A percentile compares a stretch with the other conserved stretches of the same genome.
These are phyloP conservation scores for Suillus cothurnatus DNA, from an alignment of 768 basidiomycete genomes.

Conservation along the genomic window DNA sequence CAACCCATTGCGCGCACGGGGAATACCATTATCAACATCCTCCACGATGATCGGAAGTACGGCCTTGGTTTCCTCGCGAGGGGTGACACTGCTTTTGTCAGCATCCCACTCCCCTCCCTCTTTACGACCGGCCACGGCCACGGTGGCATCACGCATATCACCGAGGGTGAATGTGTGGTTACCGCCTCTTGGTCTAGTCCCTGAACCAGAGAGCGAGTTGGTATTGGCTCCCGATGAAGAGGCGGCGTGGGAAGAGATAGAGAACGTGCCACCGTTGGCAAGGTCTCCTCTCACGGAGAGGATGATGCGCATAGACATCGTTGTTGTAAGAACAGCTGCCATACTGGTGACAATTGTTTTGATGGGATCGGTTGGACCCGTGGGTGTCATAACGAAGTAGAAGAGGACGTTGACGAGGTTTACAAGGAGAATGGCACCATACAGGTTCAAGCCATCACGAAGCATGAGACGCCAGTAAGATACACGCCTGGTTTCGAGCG, in stretches of 20 bases:
- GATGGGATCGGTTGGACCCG: slow-evolving; percentile 62
- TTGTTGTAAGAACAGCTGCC: slow-evolving; percentile 84
- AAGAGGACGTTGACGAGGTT: slow-evolving; percentile 85
- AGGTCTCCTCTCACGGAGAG: slow-evolving; percentile 81
- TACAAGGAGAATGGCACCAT: slow-evolving; percentile 77
- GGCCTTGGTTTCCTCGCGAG: slow-evolving; percentile 40
- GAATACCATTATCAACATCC: slow-evolving; percentile 23
- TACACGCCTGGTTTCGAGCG: slow-evolving; percentile 47
- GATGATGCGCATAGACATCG: slow-evolving; percentile 87
- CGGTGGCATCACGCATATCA: slow-evolving; percentile 58
- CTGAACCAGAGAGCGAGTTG: slow-evolving; percentile 36
- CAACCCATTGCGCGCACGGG: slow-evolving; percentile 20
- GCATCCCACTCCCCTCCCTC: slow-evolving; percentile 43
- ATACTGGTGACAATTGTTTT: slow-evolving; percentile 84
- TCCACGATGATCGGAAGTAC: slow-evolving; percentile 36
- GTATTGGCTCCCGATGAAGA: slow-evolving; percentile 51
- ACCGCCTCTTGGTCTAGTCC: slow-evolving; percentile 28
- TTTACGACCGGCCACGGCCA: slow-evolving; percentile 45
- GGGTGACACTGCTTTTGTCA: slow-evolving; percentile 44
- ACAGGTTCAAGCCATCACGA: slow-evolving; percentile 85
- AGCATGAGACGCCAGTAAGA: slow-evolving; percentile 86
- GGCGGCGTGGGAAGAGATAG: slow-evolving; percentile 46
- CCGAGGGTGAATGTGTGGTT: slow-evolving; percentile 43
- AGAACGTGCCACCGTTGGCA: slow-evolving; percentile 69
- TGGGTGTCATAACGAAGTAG: slow-evolving; percentile 83